A percentile compares a stretch with the other conserved stretches of the same genome.
phyloP scores from a whole-genome alignment of 805 yeast species.

The Saccharomycopsis capsularis region DNA sequence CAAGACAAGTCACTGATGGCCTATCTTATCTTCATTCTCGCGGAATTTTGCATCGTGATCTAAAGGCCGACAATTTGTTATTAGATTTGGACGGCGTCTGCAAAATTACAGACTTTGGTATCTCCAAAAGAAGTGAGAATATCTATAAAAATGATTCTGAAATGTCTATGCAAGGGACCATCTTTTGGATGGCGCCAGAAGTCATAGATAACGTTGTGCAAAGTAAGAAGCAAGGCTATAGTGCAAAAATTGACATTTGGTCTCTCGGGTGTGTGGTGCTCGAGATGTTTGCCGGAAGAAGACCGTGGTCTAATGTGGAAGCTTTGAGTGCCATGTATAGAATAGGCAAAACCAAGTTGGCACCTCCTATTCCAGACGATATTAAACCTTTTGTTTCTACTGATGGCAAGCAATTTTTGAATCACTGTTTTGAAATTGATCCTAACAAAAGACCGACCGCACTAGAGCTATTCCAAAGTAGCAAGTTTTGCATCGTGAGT shows the following conservation, averaged over 20 bases:
- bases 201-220: slow-evolving; percentile 80
- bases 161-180: slow-evolving; percentile 98
- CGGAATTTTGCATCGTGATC: slow-evolving; percentile 87
- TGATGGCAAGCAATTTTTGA: slow-evolving; percentile 64
- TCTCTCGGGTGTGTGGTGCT: slow-evolving; percentile 94
- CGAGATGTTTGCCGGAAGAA: slow-evolving; percentile 95
- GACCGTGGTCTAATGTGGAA: slow-evolving; percentile 97
- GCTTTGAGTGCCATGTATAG: slow-evolving; percentile 93
- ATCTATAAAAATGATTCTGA: slow-evolving; percentile 88
- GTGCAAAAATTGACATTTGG: slow-evolving; percentile 98
- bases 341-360: slow-evolving; percentile 74
- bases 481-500: slow-evolving; percentile 26
- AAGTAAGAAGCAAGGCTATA: slow-evolving; percentile 78
- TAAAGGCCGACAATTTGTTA: slow-evolving; percentile 87
- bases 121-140: slow-evolving; percentile 77
- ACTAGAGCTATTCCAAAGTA: slow-evolving; percentile 46
- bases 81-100: slow-evolving; percentile 89
- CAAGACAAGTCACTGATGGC: slow-evolving; percentile 76
- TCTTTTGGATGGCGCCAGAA: slow-evolving; percentile 99
- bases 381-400: slow-evolving; percentile 55
- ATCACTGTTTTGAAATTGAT: slow-evolving; percentile 66
- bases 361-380: slow-evolving; percentile 97
- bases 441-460: slow-evolving; percentile 92
- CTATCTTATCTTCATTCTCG: slow-evolving; percentile 78
- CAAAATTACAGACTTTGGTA: slow-evolving; percentile 95